These are phyloP conservation scores for Cladosporium austrohemisphaericum DNA, from an alignment of 2,329 filamentous ascomycete genomes.

Conservation along the genomic window DNA sequence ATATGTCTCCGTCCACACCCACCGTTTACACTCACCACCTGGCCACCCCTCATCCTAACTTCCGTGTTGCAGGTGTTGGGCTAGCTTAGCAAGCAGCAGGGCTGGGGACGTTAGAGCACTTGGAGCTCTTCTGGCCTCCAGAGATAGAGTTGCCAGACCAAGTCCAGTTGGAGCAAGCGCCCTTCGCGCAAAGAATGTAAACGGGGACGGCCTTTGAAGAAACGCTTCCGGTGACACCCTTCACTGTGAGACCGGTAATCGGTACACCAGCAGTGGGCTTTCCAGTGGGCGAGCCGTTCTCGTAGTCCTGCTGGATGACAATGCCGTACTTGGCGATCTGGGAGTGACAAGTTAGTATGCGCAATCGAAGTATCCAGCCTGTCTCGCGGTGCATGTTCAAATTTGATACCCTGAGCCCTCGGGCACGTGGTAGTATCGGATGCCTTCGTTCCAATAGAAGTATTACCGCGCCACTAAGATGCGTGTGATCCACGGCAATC, in stretches of 20 bases:
- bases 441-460: too few relatives aligned
- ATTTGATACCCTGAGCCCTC: too few relatives aligned
- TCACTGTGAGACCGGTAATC: slow-evolving; percentile 49
- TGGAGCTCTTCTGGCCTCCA: slow-evolving; percentile 47
- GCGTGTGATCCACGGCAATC: too few relatives aligned
- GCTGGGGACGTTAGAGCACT: slow-evolving; percentile 40
- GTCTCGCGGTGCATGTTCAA: too few relatives aligned
- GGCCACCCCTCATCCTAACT: too few relatives aligned
- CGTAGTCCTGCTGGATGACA: slow-evolving; percentile 58
- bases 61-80: too few relatives aligned
- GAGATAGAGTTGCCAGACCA: slow-evolving; percentile 50
- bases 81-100: slow-evolving; percentile 10
- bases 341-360: neutral
- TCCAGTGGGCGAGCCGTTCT: slow-evolving; percentile 43
- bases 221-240: slow-evolving; percentile 45
- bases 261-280: slow-evolving; percentile 41
- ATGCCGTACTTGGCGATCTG: slow-evolving; percentile 53
- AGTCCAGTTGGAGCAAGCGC: slow-evolving; percentile 51
- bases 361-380: too few relatives aligned
- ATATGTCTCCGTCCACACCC: too few relatives aligned
- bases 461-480: too few relatives aligned
- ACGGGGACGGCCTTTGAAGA: slow-evolving; percentile 37
- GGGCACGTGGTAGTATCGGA: too few relatives aligned
- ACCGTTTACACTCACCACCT: too few relatives aligned
- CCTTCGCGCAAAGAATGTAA: slow-evolving; percentile 54